Conservation (phyloP, 116 monocot species). For the Trichopus zeylanicus region DNA sequence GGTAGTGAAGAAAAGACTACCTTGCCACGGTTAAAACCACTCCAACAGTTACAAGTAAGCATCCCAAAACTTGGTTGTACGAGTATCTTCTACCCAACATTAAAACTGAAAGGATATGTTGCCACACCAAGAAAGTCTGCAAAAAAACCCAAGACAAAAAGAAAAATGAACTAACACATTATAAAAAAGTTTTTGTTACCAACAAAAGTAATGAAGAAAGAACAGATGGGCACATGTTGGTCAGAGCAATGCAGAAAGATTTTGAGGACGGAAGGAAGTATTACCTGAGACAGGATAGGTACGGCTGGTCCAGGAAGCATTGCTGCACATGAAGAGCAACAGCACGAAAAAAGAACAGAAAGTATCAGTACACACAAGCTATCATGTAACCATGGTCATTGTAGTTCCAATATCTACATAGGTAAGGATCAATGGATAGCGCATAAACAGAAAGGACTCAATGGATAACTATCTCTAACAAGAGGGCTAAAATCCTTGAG, state of each 20-base stretch:
- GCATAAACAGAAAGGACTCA: too few relatives aligned
- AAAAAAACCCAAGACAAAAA: constrained; percentile 11
- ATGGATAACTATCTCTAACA: too few relatives aligned
- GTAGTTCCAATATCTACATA: too few relatives aligned
- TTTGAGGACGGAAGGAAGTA: constrained; percentile 3
- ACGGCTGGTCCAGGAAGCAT: constrained; percentile 94
- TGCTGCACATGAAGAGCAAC: constrained; percentile 37
- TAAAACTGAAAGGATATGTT: constrained; percentile 74
- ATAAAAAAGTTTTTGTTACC: too few relatives aligned
- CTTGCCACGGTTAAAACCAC: constrained; percentile 78
- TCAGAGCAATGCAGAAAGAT: too few relatives aligned
- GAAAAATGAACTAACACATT: too few relatives aligned
- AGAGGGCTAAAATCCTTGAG: too few relatives aligned
- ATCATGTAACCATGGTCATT: too few relatives aligned
- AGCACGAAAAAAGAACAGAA: not conserved
- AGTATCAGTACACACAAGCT: not conserved
- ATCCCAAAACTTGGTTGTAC: constrained; percentile 66
- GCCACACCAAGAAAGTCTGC: constrained; percentile 96
- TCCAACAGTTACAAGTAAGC: constrained; percentile 70
- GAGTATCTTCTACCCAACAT: constrained; percentile 79
- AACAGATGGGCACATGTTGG: too few relatives aligned
- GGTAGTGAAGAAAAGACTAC: constrained; percentile 36
- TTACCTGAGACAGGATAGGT: constrained; percentile 95
- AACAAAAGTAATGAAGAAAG: too few relatives aligned
- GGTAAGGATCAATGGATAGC: too few relatives aligned